Conservation (phyloP, 306 rosid genomes). For the Glycine tomentella region DNA sequence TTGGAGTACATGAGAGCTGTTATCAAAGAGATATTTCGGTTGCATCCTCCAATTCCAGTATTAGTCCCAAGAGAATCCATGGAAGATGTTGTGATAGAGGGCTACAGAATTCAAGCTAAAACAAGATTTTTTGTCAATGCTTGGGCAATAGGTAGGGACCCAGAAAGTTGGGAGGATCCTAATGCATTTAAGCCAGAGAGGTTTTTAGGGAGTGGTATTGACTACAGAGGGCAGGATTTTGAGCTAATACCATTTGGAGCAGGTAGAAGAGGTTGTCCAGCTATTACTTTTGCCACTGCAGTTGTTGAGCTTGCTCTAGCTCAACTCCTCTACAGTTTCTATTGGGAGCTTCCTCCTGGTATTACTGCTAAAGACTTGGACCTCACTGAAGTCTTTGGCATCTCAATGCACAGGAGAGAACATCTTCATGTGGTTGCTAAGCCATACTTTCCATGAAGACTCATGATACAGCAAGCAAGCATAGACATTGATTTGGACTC, state of each 20-base stretch:
- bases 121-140: constrained; percentile 70
- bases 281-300: constrained; percentile 53
- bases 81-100: constrained; percentile 63
- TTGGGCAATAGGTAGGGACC: constrained; percentile 74
- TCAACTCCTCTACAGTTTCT: constrained; percentile 68
- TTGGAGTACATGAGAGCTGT: constrained; percentile 61
- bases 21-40: constrained; percentile 63
- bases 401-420: constrained; percentile 68
- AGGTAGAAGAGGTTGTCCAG: constrained; percentile 77
- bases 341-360: constrained; percentile 78
- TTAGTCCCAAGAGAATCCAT: constrained; percentile 77
- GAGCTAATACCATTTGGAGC: constrained; percentile 76
- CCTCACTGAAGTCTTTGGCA: constrained; percentile 68
- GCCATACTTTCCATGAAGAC: constrained; percentile 50
- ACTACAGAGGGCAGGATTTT: constrained; percentile 67
- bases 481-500: not conserved
- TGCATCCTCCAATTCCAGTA: constrained; percentile 75
- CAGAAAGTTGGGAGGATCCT: constrained; percentile 68
- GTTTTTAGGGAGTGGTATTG: constrained; percentile 60
- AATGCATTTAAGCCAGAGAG: constrained; percentile 69
- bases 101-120: constrained; percentile 66
- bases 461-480: not conserved
- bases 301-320: constrained; percentile 70
- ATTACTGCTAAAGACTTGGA: constrained; percentile 58
- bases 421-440: constrained; percentile 57